A percentile compares a stretch with the other conserved stretches of the same genome.
These are phyloP conservation scores for Sistotremastrum suecicum DNA, from an alignment of 768 basidiomycete genomes.

Conservation along the genomic window DNA sequence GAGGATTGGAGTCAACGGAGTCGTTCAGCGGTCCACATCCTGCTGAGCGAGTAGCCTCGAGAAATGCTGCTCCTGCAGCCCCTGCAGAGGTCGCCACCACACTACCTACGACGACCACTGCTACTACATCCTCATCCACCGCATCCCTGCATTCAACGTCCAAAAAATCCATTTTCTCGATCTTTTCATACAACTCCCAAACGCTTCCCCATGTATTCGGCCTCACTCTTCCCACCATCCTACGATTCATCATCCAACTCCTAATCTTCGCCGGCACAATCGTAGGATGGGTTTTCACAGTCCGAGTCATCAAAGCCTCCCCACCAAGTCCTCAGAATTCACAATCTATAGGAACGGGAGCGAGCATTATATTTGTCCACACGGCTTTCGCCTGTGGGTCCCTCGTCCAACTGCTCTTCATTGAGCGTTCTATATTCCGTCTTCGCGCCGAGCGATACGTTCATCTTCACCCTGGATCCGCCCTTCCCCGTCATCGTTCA, in stretches of 20 bases:
- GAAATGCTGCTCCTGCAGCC: conserved; percentile 2
- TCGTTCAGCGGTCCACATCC: conserved; percentile 36
- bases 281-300: conserved; percentile 39
- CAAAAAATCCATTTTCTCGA: conserved; percentile 22
- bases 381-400: conserved; percentile 40
- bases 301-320: conserved; percentile 10
- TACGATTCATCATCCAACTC: conserved; percentile 22
- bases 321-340: conserved; percentile 2
- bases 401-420: conserved; percentile 40
- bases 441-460: conserved; percentile 53
- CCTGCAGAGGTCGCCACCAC: not conserved
- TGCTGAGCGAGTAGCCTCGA: conserved; percentile 24
- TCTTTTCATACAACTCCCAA: conserved; percentile 22
- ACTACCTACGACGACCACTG: not conserved
- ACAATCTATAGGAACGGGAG: conserved; percentile 10
- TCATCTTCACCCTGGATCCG: conserved; percentile 44
- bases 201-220: conserved; percentile 27
- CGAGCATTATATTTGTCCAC: conserved; percentile 42
- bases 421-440: conserved; percentile 51
- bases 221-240: conserved; percentile 29
- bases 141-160: conserved; percentile 14
- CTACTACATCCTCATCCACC: conserved; percentile 5
- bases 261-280: conserved; percentile 30
- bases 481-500: conserved; percentile 21
- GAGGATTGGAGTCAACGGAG: conserved; percentile 7